phyloP scores from a whole-genome alignment of 192 early-diverging fungal species.

The Podila epicladia region DNA sequence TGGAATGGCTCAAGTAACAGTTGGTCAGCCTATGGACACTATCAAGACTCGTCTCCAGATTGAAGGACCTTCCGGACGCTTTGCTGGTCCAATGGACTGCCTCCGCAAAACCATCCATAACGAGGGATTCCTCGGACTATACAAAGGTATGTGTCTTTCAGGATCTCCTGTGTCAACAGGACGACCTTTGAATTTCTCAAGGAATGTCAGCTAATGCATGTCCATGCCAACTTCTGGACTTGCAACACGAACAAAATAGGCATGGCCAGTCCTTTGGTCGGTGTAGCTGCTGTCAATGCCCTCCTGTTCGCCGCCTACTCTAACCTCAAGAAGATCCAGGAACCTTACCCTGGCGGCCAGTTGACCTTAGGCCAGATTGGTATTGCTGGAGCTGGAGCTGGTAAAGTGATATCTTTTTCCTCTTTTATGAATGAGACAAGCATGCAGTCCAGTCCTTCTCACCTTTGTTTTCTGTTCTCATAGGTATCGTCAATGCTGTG shows the following conservation, averaged over 20 bases:
- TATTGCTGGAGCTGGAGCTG: constrained; percentile 90
- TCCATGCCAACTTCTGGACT: background rate
- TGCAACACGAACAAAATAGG: constrained; percentile 37
- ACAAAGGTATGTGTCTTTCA: constrained; percentile 66
- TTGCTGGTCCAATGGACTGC: constrained; percentile 85
- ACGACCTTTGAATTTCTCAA: constrained; percentile 3
- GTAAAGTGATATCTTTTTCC: constrained; percentile 35
- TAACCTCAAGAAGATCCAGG: constrained; percentile 63
- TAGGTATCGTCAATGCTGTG: constrained; percentile 81
- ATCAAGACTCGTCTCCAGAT: constrained; percentile 86
- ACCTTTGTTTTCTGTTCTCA: background rate
- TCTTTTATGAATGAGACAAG: background rate
- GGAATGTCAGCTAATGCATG: background rate
- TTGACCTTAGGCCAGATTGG: constrained; percentile 78
- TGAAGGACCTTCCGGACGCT: constrained; percentile 61
- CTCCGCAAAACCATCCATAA: constrained; percentile 81
- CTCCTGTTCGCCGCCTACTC: constrained; percentile 88
- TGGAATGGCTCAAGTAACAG: constrained; percentile 54
- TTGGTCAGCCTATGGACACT: constrained; percentile 89
- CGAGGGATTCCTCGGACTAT: constrained; percentile 80
- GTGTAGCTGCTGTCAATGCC: constrained; percentile 88
- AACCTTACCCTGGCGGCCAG: constrained; percentile 54
- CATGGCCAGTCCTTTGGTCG: constrained; percentile 84
- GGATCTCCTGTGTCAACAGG: background rate
- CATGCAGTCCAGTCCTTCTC: background rate